Conservation (phyloP, 495 filamentous ascomycete genomes). For the Friedmanniomyces simplex region DNA sequence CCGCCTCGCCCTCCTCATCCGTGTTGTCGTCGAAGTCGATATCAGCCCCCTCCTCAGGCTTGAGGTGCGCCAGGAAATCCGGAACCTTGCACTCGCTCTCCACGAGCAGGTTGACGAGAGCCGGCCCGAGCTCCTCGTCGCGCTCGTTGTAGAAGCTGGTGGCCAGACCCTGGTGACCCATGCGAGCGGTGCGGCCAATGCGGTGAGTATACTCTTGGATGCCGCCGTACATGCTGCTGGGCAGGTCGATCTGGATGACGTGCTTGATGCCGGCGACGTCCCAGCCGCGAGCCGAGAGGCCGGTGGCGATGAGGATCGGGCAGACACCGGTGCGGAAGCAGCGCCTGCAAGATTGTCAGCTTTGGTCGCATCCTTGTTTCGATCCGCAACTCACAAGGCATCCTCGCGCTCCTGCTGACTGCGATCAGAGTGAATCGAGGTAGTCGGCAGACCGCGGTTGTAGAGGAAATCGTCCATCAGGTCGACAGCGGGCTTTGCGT, state of each 20-base stretch:
- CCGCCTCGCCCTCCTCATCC: constrained; percentile 14
- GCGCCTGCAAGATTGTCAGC: constrained; percentile 41
- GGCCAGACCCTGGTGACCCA: constrained; percentile 76
- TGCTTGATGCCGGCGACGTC: constrained; percentile 71
- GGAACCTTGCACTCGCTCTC: constrained; percentile 70
- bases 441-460: constrained; percentile 65
- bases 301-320: constrained; percentile 78
- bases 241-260: constrained; percentile 88
- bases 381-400: constrained; percentile 52
- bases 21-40: constrained; percentile 20
- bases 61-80: constrained; percentile 61
- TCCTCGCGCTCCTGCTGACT: constrained; percentile 91
- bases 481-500: constrained; percentile 63
- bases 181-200: constrained; percentile 91
- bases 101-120: constrained; percentile 67
- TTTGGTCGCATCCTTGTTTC: not conserved
- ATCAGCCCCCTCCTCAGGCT: constrained; percentile 40
- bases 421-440: constrained; percentile 77
- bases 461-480: constrained; percentile 78
- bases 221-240: constrained; percentile 57
- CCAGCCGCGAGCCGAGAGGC: constrained; percentile 77
- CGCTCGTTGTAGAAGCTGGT: constrained; percentile 76
- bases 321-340: constrained; percentile 62
- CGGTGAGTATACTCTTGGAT: constrained; percentile 92
- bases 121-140: constrained; percentile 40